A percentile compares a stretch with the other conserved stretches of the same genome.
These are phyloP conservation scores for Podospora comata DNA, from an alignment of 495 filamentous ascomycete species.

Conservation along the genomic window DNA sequence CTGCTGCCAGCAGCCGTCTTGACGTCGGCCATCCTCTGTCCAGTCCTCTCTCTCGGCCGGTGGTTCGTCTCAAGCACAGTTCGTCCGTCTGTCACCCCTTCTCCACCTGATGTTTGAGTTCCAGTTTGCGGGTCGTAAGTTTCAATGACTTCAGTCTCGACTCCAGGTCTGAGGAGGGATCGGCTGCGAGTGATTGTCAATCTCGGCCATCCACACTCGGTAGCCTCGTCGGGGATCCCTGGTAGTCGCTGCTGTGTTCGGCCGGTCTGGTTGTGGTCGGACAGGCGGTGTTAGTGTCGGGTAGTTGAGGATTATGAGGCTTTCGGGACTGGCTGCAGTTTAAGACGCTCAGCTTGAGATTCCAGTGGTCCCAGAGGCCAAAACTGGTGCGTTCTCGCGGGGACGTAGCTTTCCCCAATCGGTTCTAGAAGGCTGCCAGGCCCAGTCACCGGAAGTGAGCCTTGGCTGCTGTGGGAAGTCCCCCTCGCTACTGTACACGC, in stretches of 20 bases:
- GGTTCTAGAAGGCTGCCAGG: slow-evolving; percentile 20
- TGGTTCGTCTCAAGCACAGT: not conserved
- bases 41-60: not conserved
- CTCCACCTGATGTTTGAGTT: not conserved
- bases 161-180: not conserved
- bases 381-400: slow-evolving; percentile 8
- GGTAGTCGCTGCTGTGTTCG: not conserved
- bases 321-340: slow-evolving; percentile 22
- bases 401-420: slow-evolving; percentile 21
- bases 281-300: not conserved
- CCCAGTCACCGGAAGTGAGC: slow-evolving; percentile 16
- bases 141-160: not conserved
- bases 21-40: not conserved
- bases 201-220: not conserved
- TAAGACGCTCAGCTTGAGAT: slow-evolving; percentile 16
- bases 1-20: slow-evolving; percentile 8
- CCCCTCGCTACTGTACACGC: slow-evolving; percentile 5
- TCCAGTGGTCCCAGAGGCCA: not conserved
- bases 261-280: not conserved
- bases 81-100: not conserved
- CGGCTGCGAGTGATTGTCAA: not conserved
- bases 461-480: slow-evolving; percentile 5
- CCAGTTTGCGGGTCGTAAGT: not conserved
- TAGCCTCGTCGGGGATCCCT: not conserved
- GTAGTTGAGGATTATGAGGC: slow-evolving; percentile 4